phyloP scores from a whole-genome alignment of 148 eudicot species.

The Gaultheria prostrata region DNA sequence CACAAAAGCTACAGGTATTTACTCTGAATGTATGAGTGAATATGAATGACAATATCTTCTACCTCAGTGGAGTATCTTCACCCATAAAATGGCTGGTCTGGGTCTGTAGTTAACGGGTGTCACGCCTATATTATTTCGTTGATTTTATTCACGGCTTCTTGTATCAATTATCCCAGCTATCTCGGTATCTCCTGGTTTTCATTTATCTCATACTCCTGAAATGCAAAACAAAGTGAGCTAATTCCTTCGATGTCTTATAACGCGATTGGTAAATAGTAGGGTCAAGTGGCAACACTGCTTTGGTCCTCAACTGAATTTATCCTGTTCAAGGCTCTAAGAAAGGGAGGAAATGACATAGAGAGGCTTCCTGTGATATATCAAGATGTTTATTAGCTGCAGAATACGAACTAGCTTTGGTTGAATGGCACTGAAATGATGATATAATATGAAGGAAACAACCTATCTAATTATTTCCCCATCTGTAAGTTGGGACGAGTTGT shows the following conservation, averaged over 20 bases:
- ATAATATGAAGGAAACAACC: neutral
- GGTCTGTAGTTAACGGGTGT: neutral
- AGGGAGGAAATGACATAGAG: neutral
- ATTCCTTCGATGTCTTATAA: neutral
- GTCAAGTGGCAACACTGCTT: neutral
- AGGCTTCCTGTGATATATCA: neutral
- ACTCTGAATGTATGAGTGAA: neutral
- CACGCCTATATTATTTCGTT: neutral
- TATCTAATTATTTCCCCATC: neutral
- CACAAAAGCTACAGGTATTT: constrained; percentile 78
- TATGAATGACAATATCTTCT: constrained; percentile 4
- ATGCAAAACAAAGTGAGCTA: neutral
- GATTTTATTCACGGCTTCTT: neutral
- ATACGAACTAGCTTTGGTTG: neutral
- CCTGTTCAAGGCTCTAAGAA: neutral
- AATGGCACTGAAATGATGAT: neutral
- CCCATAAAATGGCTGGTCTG: constrained; percentile 7
- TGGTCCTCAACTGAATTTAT: neutral
- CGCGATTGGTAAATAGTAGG: neutral
- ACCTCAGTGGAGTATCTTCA: neutral
- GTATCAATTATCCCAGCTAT: neutral
- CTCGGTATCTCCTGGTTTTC: neutral
- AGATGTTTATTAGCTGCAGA: neutral
- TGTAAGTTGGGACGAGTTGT: neutral
- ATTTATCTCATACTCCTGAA: neutral